Percentiles rank a stretch among this genome's conserved stretches.
Conservation (phyloP, 2,329 filamentous ascomycete species). For the Penicillium expansum region DNA sequence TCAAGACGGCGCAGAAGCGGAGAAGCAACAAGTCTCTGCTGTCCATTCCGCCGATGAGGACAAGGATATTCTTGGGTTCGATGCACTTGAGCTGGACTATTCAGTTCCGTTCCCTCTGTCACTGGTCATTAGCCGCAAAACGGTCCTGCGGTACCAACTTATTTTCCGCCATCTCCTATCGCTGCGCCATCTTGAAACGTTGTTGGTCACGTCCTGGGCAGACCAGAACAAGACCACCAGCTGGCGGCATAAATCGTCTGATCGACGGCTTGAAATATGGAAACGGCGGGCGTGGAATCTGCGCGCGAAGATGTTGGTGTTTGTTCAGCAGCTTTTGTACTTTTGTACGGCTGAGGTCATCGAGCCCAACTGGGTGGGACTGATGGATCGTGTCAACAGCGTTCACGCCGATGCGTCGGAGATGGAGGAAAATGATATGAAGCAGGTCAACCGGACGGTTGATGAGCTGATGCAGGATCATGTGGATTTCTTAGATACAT, state of each 20-base stretch:
- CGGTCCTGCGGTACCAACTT: conserved; percentile 92
- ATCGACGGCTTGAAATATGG: conserved; percentile 77
- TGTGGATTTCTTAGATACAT: conserved; percentile 96
- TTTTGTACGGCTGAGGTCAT: conserved; percentile 97
- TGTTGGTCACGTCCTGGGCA: conserved; percentile 84
- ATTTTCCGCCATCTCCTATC: conserved; percentile 93
- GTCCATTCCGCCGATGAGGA: conserved; percentile 66
- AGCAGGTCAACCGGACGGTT: conserved; percentile 70
- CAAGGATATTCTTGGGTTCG: conserved; percentile 85
- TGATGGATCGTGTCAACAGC: conserved; percentile 79
- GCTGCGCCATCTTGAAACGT: conserved; percentile 81
- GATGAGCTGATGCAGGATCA: conserved; percentile 99
- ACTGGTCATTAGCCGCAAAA: conserved; percentile 92
- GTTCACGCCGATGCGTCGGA: conserved; percentile 46
- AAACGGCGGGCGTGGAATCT: conserved; percentile 91
- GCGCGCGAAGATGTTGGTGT: conserved; percentile 90
- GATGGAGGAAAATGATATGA: conserved; percentile 39
- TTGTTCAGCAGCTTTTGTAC: conserved; percentile 93
- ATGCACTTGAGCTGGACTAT: conserved; percentile 91
- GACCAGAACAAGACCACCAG: conserved; percentile 76
- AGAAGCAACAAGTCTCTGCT: conserved; percentile 68
- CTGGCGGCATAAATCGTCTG: conserved; percentile 78
- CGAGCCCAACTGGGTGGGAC: conserved; percentile 91
- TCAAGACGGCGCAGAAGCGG: conserved; percentile 66
- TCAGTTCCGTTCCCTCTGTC: conserved; percentile 92